Base-by-base conservation (phyloP, 2,329 filamentous ascomycete genomes). In the Blumeria hordei region DNA sequence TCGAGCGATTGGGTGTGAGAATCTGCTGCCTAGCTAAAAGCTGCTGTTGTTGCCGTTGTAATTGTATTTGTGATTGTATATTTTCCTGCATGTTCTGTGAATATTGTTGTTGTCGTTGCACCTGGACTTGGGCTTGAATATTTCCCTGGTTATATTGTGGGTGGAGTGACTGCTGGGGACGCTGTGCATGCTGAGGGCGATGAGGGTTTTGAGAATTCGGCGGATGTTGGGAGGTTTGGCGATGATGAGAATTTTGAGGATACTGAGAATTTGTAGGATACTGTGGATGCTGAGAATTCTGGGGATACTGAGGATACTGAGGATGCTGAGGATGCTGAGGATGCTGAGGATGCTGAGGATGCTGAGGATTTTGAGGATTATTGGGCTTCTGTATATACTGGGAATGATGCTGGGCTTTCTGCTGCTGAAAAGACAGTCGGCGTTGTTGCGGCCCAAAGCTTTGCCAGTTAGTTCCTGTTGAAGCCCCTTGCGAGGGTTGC, bases 311-410 rank as follows among this genome's bases (percentile, higher is more conserved):
- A 9, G 57, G 49, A 6, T 58, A 55, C 28, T 55, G 55, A 32
- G 53, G 55, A 32, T 49, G 35, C 18, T 36, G 28, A 16, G 55
- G 54, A 12, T 49, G 41, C 14, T 50, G 45, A 37, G 54, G 12
- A 12, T 28, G 3, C 21, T 28, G 21, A 28, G 21, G 16, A 47
- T 6, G 16, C 37, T 58, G 55, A 11, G 16, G 57, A 50, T 28
- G 5, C 6, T 47, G 44, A 34, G 55, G 56, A 55, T 57, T 56
- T 39, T 39, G 37, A 39, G 37, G 5, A 11, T 39, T 28, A 2
- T 28, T 28, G 21, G 21, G 36, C 54, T 59, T 16, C 11, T 60
- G 57, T 41, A 56, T 57, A 32, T 57, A 58, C 28, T 58, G 56
- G 1, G 57, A 54, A 33, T 54, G 9, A 10, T 37, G 34, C 53